Evolutionary conservation across 108 stramenopile species (phyloP).

Genomic region (Pseudonitzschia delicatissima): DNA sequence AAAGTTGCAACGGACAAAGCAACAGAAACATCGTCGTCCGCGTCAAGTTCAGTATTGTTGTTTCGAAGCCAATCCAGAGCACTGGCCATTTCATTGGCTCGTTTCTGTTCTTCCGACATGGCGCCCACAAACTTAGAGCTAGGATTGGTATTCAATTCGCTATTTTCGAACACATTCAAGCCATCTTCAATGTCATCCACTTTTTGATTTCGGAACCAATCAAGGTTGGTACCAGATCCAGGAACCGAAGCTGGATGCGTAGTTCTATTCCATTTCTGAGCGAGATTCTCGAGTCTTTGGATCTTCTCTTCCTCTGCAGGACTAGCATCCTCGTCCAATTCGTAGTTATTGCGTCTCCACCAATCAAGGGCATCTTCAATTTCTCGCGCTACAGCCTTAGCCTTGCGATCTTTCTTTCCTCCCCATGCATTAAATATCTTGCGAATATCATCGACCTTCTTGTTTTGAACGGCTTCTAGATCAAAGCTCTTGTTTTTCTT

Average conservation of each 20-base stretch:
- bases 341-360: constrained; percentile 25
- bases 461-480: constrained; percentile 14
- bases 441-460: constrained; percentile 13
- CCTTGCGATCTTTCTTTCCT: constrained; percentile 26
- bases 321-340: constrained; percentile 17
- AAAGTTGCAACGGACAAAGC: constrained; percentile 34
- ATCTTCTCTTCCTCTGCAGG: constrained; percentile 34
- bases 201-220: constrained; percentile 30
- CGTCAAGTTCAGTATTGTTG: constrained; percentile 40
- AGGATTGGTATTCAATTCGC: background rate
- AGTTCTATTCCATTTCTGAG: constrained; percentile 18
- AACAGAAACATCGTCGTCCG: constrained; percentile 31
- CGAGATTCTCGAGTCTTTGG: constrained; percentile 25
- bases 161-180: constrained; percentile 1
- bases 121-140: background rate
- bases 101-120: constrained; percentile 29
- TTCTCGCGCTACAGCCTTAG: constrained; percentile 31
- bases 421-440: constrained; percentile 31
- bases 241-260: constrained; percentile 11
- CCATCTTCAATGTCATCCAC: constrained; percentile 18
- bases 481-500: constrained; percentile 28
- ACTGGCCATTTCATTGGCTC: constrained; percentile 47
- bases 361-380: constrained; percentile 33
- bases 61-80: constrained; percentile 41
- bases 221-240: constrained; percentile 12